These are phyloP conservation scores for Erodium chrysanthum DNA, from an alignment of 441 rosid genomes.

Conservation along the genomic window DNA sequence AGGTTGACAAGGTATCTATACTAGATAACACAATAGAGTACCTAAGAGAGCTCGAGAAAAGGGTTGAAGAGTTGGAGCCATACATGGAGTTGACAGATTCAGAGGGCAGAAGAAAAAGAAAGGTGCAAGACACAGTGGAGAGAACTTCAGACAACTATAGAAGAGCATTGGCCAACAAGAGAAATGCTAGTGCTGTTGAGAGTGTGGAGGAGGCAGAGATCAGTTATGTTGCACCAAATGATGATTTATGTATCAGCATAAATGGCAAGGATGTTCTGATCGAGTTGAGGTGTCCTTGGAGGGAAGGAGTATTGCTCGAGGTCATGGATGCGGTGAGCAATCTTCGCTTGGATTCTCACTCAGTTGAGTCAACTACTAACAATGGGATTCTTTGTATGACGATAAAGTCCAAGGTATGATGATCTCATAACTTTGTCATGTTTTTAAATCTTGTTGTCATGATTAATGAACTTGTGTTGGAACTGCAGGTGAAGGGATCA, in stretches of 20 bases:
- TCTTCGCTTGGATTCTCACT: constrained; percentile 62
- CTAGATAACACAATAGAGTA: constrained; percentile 68
- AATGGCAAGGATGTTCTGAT: constrained; percentile 47
- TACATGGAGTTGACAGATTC: constrained; percentile 28
- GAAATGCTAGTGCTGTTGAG: constrained; percentile 43
- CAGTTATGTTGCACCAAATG: constrained; percentile 25
- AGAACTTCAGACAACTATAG: constrained; percentile 50
- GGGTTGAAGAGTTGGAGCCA: constrained; percentile 53
- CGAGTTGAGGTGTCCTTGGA: constrained; percentile 65
- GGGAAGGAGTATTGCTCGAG: constrained; percentile 73
- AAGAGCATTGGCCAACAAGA: constrained; percentile 35
- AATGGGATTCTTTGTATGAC: constrained; percentile 57
- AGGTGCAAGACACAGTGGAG: constrained; percentile 42
- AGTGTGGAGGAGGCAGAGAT: constrained; percentile 30
- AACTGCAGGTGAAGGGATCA: constrained; percentile 50
- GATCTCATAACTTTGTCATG: not conserved
- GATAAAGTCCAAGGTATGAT: constrained; percentile 60
- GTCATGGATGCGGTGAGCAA: constrained; percentile 51
- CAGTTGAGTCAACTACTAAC: constrained; percentile 56
- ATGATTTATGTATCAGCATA: constrained; percentile 34
- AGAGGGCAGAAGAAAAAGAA: constrained; percentile 36
- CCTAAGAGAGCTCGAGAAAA: constrained; percentile 54
- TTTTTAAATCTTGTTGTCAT: not conserved
- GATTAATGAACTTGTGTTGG: not conserved
- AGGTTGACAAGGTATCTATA: constrained; percentile 69